Percentiles rank a stretch among this genome's conserved stretches.
These are phyloP conservation scores for Talaromyces sp. DNA, from an alignment of 2,329 filamentous ascomycete species.

Conservation along the genomic window DNA sequence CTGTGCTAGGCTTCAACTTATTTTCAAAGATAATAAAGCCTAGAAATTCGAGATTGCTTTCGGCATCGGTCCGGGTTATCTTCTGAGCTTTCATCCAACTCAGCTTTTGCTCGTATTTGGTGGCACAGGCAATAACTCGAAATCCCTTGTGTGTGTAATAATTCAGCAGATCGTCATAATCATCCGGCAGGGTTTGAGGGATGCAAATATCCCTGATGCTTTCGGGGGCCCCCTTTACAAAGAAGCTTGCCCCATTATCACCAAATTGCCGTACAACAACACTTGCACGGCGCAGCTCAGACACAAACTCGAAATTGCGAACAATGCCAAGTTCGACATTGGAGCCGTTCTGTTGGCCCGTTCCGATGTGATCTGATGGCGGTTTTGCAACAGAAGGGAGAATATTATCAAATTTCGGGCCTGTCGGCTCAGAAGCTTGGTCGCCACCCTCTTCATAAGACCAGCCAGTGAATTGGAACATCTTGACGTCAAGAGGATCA, in stretches of 20 bases:
- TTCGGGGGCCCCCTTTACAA: slow-evolving; percentile 95
- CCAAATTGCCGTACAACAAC: slow-evolving; percentile 90
- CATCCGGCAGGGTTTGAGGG: slow-evolving; percentile 77
- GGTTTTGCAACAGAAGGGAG: slow-evolving; percentile 84
- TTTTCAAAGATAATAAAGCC: slow-evolving; percentile 99
- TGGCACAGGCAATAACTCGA: slow-evolving; percentile 93
- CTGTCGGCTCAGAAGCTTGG: slow-evolving; percentile 64
- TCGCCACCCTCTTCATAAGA: slow-evolving; percentile 80
- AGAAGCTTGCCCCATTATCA: slow-evolving; percentile 79
- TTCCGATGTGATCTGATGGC: slow-evolving; percentile 60
- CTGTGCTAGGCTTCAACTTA: slow-evolving; percentile 88
- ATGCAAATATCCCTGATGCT: slow-evolving; percentile 93
- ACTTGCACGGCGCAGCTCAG: slow-evolving; percentile 86
- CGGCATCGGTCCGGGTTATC: slow-evolving; percentile 83
- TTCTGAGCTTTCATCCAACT: slow-evolving; percentile 95
- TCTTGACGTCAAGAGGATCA: slow-evolving; percentile 93
- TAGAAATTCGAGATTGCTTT: slow-evolving; percentile 80
- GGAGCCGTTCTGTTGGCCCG: slow-evolving; percentile 30
- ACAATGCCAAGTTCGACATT: slow-evolving; percentile 82
- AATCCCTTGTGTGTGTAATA: slow-evolving; percentile 96
- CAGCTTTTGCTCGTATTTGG: slow-evolving; percentile 81
- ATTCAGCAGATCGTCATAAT: slow-evolving; percentile 86
- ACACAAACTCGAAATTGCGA: slow-evolving; percentile 92
- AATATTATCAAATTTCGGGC: slow-evolving; percentile 74
- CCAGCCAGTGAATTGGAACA: slow-evolving; percentile 98